These are phyloP conservation scores for Penicillium sp. DNA, from an alignment of 2,329 filamentous ascomycete species.

Conservation along the genomic window DNA sequence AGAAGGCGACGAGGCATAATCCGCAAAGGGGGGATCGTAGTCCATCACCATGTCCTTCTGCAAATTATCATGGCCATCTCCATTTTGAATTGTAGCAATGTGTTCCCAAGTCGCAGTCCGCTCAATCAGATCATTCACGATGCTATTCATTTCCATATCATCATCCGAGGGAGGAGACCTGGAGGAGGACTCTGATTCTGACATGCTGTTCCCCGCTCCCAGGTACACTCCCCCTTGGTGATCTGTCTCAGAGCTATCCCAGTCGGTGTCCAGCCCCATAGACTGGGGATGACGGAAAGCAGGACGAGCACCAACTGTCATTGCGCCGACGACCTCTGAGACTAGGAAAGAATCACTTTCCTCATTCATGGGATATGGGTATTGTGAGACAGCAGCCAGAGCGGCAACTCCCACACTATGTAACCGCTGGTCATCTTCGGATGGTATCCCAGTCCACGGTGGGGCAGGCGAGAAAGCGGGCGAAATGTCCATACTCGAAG, in stretches of 20 bases:
- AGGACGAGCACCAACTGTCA: conserved; percentile 13
- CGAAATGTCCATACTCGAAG: conserved; percentile 3
- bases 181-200: conserved; percentile 22
- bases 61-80: conserved; percentile 19
- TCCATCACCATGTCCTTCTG: conserved; percentile 25
- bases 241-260: not conserved
- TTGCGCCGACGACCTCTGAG: conserved; percentile 31
- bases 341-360: conserved; percentile 21
- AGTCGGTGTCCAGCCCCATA: not conserved
- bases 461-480: not conserved
- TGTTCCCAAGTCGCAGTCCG: conserved; percentile 14
- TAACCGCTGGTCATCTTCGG: conserved; percentile 19
- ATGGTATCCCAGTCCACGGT: conserved; percentile 8
- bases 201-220: conserved; percentile 1
- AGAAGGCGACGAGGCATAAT: conserved; percentile 14
- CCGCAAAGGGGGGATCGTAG: conserved; percentile 22
- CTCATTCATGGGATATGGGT: conserved; percentile 23
- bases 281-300: not conserved
- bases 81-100: conserved; percentile 23
- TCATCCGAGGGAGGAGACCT: conserved; percentile 11
- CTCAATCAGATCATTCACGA: conserved; percentile 21
- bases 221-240: not conserved
- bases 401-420: conserved; percentile 29
- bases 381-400: conserved; percentile 31
- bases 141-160: conserved; percentile 18